Conservation (phyloP, 192 early-diverging fungal genomes). For the Gamsiella multidivaricata region DNA sequence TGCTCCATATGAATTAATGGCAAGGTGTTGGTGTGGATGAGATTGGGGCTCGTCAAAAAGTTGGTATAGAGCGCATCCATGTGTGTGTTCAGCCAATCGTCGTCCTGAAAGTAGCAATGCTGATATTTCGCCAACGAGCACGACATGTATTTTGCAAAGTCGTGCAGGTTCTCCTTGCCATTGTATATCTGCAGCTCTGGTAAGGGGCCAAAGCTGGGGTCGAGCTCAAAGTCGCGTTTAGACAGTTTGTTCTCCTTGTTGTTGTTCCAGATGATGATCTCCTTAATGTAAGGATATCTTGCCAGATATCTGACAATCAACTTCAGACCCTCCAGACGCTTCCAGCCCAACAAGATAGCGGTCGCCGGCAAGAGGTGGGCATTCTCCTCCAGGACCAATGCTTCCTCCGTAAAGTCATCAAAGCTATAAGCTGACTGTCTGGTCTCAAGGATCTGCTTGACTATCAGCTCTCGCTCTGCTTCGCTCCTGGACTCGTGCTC, state of each 20-base stretch:
- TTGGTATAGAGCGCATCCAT: conserved; percentile 69
- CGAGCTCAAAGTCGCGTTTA: conserved; percentile 34
- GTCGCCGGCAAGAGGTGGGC: conserved; percentile 55
- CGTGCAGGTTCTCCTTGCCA: conserved; percentile 60
- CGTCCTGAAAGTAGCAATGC: conserved; percentile 71
- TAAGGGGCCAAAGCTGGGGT: conserved; percentile 18
- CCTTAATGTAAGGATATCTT: conserved; percentile 64
- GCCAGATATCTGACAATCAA: conserved; percentile 57
- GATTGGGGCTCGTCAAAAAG: conserved; percentile 60
- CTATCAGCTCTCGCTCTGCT: conserved; percentile 17
- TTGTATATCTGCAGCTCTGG: conserved; percentile 58
- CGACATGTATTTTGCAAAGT: conserved; percentile 64
- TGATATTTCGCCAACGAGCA: conserved; percentile 63
- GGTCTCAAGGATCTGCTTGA: conserved; percentile 34
- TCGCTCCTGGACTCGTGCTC: conserved; percentile 7
- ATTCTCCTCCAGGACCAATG: conserved; percentile 27
- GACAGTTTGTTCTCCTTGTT: conserved; percentile 43
- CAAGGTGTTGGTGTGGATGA: conserved; percentile 66
- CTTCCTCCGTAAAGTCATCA: conserved; percentile 52
- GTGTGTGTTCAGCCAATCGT: conserved; percentile 63
- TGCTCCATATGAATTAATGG: conserved; percentile 62
- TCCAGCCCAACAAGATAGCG: conserved; percentile 65
- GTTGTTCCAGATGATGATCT: conserved; percentile 67
- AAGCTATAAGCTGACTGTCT: conserved; percentile 35
- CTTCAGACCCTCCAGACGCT: conserved; percentile 51